Evolutionary conservation across 441 rosid species (phyloP).

Genomic region (Viola pubescens): DNA sequence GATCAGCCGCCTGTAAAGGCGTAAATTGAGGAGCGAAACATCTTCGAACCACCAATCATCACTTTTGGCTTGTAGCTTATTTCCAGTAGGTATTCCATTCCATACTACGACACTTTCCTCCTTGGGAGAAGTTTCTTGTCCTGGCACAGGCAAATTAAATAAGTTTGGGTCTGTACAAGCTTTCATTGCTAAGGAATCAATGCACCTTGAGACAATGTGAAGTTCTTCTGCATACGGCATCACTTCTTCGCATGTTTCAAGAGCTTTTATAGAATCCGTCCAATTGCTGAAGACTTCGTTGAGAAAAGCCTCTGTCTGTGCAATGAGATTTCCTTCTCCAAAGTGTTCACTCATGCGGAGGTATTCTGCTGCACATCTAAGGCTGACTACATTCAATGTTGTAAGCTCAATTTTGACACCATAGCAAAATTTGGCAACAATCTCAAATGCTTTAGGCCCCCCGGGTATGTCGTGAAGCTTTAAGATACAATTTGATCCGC

Average conservation of each 20-base stretch:
- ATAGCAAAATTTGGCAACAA: conserved; percentile 81
- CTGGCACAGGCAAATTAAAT: conserved; percentile 51
- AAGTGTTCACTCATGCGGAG: conserved; percentile 71
- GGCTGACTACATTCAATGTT: conserved; percentile 48
- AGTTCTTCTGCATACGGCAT: conserved; percentile 62
- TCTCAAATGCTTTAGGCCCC: conserved; percentile 60
- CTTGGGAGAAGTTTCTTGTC: conserved; percentile 19
- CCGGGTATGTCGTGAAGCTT: conserved; percentile 71
- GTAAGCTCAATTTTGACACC: conserved; percentile 68
- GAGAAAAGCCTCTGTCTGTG: conserved; percentile 57
- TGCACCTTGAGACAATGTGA: conserved; percentile 69
- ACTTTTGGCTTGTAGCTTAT: conserved; percentile 22
- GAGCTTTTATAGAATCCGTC: conserved; percentile 66
- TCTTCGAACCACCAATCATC: conserved; percentile 91
- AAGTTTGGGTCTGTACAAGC: conserved; percentile 59
- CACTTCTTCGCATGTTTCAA: conserved; percentile 64
- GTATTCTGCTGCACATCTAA: conserved; percentile 81
- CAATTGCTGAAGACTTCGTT: conserved; percentile 52
- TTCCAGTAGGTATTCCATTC: conserved; percentile 66
- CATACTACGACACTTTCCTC: conserved; percentile 35
- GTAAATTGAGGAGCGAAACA: conserved; percentile 45
- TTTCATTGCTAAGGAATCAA: conserved; percentile 65
- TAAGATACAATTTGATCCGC: conserved; percentile 35
- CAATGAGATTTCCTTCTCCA: conserved; percentile 71
- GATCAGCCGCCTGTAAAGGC: conserved; percentile 55